A percentile compares a stretch with the other conserved stretches of the same genome.
Conservation (phyloP, 352 stramenopile species). For the Globisporangium mamillatum region DNA sequence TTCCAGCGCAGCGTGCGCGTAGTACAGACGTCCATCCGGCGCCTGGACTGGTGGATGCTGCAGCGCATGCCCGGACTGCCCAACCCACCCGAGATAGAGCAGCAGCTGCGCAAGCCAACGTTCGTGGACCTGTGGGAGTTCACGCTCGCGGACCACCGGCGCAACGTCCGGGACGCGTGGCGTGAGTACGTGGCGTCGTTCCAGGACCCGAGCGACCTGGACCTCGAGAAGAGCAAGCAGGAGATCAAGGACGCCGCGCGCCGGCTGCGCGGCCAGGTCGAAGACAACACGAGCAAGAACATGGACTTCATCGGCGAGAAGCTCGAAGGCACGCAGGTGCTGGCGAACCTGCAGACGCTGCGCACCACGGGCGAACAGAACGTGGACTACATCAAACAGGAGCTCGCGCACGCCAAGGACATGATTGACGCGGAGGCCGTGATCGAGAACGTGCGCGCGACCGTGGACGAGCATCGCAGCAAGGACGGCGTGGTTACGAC, state of each 20-base stretch:
- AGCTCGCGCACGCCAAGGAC: constrained; percentile 49
- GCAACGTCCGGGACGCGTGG: constrained; percentile 64
- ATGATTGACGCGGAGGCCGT: constrained; percentile 64
- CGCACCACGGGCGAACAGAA: constrained; percentile 46
- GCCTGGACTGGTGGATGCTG: constrained; percentile 46
- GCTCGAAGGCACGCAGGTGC: constrained; percentile 62
- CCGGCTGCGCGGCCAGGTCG: constrained; percentile 51
- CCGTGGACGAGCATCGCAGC: constrained; percentile 63
- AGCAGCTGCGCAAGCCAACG: constrained; percentile 35
- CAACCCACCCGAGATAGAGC: constrained; percentile 62
- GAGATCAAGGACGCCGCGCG: constrained; percentile 49
- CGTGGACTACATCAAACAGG: constrained; percentile 49
- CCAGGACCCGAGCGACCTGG: constrained; percentile 42
- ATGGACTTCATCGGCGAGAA: constrained; percentile 55
- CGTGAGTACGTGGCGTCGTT: constrained; percentile 72
- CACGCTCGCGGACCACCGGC: constrained; percentile 62
- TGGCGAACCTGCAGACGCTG: constrained; percentile 56
- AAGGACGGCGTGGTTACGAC: constrained; percentile 68
- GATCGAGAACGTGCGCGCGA: constrained; percentile 46
- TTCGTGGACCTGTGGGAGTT: constrained; percentile 83
- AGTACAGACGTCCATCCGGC: constrained; percentile 60
- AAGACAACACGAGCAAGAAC: constrained; percentile 55
- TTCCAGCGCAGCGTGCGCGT: constrained; percentile 73
- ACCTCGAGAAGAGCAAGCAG: constrained; percentile 63
- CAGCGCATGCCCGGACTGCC: constrained; percentile 63